Conservation (phyloP, 768 basidiomycete species). For the Tylopilus rubrobrunneus region DNA sequence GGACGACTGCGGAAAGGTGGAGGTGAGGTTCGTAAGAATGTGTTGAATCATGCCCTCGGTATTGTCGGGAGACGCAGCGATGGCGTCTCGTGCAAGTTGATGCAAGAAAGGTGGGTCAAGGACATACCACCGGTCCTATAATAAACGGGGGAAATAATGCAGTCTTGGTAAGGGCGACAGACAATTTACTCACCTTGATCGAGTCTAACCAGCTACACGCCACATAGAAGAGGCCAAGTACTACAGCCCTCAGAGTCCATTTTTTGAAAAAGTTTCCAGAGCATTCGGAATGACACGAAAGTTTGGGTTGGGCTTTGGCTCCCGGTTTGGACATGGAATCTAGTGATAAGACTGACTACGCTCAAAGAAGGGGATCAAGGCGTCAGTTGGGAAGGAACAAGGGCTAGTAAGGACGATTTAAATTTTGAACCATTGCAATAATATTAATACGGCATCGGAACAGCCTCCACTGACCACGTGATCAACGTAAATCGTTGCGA, state of each 20-base stretch:
- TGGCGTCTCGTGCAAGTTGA: conserved; percentile 68
- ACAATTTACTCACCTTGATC: conserved; percentile 50
- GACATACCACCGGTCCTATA: conserved; percentile 82
- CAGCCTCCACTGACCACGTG: too few species aligned
- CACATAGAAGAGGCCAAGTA: conserved; percentile 29
- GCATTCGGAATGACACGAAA: not conserved
- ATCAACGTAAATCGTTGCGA: too few species aligned
- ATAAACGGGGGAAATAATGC: not conserved
- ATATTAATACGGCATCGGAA: too few species aligned
- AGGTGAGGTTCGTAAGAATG: conserved; percentile 77
- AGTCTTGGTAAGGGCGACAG: not conserved
- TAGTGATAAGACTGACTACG: not conserved
- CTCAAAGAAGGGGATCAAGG: too few species aligned
- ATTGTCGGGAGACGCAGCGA: conserved; percentile 61
- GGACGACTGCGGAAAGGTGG: conserved; percentile 61
- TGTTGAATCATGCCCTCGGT: conserved; percentile 72
- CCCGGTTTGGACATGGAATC: conserved; percentile 17
- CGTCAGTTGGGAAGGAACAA: too few species aligned
- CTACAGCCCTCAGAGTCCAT: conserved; percentile 31
- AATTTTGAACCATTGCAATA: too few species aligned
- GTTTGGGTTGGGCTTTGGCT: not conserved
- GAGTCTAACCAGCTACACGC: conserved; percentile 52
- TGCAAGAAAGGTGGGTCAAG: conserved; percentile 73
- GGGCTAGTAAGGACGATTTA: too few species aligned
- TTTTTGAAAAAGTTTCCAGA: conserved; percentile 19